Evolutionary conservation across 169 alveolate genomes (phyloP).

Genomic region (Plasmodium vinckei): DNA sequence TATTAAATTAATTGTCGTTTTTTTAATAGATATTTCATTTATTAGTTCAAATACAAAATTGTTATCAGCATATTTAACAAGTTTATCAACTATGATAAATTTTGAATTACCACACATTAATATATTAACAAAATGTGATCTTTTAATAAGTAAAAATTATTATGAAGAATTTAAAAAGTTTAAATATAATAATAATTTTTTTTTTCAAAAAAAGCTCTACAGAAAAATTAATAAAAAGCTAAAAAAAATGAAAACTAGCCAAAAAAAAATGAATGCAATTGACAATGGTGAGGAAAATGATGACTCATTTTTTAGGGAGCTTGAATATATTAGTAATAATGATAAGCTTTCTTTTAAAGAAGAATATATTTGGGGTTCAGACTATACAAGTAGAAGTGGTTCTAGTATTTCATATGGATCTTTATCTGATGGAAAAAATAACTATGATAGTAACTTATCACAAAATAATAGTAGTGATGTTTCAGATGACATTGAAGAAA

Average conservation of each 20-base stretch:
- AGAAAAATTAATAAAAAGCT: conserved; percentile 56
- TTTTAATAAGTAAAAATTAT: conserved; percentile 77
- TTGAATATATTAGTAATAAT: conserved; percentile 20
- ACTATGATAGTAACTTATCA: background rate
- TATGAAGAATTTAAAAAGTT: conserved; percentile 76
- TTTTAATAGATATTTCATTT: conserved; percentile 95
- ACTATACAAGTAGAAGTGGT: conserved; percentile 43
- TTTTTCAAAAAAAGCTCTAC: conserved; percentile 64
- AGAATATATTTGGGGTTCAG: conserved; percentile 57
- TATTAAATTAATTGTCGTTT: conserved; percentile 93
- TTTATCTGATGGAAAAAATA: conserved; percentile 11
- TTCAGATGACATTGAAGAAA: conserved; percentile 62
- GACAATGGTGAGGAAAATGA: background rate
- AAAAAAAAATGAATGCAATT: background rate
- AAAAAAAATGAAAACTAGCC: background rate
- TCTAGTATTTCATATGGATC: conserved; percentile 38
- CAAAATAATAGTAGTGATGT: conserved; percentile 22
- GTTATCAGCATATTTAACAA: conserved; percentile 94
- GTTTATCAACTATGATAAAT: conserved; percentile 96
- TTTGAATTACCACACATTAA: conserved; percentile 96
- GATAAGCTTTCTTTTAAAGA: conserved; percentile 35
- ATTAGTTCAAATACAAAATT: conserved; percentile 94
- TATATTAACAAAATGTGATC: conserved; percentile 96
- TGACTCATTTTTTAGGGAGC: conserved; percentile 30
- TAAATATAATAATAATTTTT: conserved; percentile 63